Percentiles rank a stretch among this genome's conserved stretches.
These are phyloP conservation scores for Erysimum pusillum DNA, from an alignment of 441 rosid species.

Conservation along the genomic window DNA sequence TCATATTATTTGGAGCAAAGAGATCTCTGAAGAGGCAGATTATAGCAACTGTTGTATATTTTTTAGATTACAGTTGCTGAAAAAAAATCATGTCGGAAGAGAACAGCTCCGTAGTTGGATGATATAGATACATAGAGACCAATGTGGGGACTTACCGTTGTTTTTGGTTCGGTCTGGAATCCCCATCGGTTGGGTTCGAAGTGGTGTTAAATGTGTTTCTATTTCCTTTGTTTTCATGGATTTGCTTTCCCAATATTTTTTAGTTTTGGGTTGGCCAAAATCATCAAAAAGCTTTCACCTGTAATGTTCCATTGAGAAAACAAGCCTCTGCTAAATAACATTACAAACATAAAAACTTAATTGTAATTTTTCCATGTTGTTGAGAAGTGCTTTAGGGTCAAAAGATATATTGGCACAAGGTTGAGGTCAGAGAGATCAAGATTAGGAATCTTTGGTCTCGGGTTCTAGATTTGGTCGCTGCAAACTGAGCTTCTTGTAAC, in stretches of 20 bases:
- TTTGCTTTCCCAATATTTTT: conserved; percentile 43
- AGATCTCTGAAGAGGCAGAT: conserved; percentile 21
- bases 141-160: conserved; percentile 32
- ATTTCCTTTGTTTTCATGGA: conserved; percentile 14
- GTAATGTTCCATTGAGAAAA: conserved; percentile 15
- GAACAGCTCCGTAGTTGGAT: conserved; percentile 27
- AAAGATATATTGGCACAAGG: not conserved
- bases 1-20: conserved; percentile 58
- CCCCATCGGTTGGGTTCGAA: conserved; percentile 28
- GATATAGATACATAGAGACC: conserved; percentile 30
- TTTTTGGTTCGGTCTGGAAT: conserved; percentile 45
- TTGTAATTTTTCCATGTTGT: not conserved
- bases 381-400: not conserved
- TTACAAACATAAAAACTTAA: not conserved
- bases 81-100: conserved; percentile 16
- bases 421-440: not conserved
- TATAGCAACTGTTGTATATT: conserved; percentile 58
- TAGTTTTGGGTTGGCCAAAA: conserved; percentile 41
- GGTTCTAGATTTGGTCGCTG: not conserved
- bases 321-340: conserved; percentile 11
- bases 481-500: conserved; percentile 34
- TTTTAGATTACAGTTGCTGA: conserved; percentile 40
- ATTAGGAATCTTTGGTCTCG: too few relatives aligned
- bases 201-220: conserved; percentile 37
- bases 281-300: not conserved